Conservation (phyloP, 345 rosid species). For the Hibiscus trionum region DNA sequence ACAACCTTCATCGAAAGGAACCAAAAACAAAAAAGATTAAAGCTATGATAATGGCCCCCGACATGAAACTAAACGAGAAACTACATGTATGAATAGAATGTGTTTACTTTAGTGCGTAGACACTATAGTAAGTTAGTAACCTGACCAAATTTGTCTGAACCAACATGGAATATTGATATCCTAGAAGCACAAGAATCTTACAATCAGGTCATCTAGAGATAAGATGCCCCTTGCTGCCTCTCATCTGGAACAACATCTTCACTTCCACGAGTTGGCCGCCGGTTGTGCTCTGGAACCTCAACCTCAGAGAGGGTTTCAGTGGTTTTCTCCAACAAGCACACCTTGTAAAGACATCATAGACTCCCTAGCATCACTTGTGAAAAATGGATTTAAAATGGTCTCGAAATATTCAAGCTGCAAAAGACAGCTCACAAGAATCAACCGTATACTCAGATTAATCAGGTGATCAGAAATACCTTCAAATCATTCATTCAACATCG, state of each 20-base stretch:
- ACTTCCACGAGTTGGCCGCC: slow-evolving; percentile 85
- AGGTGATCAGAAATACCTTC: background rate
- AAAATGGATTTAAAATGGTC: slow-evolving; percentile 68
- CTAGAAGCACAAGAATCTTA: slow-evolving; percentile 27
- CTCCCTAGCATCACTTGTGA: slow-evolving; percentile 72
- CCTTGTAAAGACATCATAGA: slow-evolving; percentile 81
- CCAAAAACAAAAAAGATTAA: no score
- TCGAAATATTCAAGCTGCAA: slow-evolving; percentile 96
- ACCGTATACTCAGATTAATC: background rate
- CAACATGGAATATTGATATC: no score
- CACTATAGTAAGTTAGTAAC: no score
- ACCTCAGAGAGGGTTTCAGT: slow-evolving; percentile 61
- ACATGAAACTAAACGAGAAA: no score
- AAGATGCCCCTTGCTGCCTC: slow-evolving; percentile 57
- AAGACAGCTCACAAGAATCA: slow-evolving; percentile 12
- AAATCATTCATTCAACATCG: background rate
- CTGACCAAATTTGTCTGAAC: no score
- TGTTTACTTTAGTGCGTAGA: no score
- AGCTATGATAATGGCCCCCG: no score
- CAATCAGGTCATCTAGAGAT: slow-evolving; percentile 90
- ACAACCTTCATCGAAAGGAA: no score
- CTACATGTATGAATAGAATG: no score
- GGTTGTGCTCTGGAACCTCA: slow-evolving; percentile 60
- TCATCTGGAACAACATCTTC: slow-evolving; percentile 84
- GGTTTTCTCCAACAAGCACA: slow-evolving; percentile 67